Base-by-base conservation (phyloP, 2,329 filamentous ascomycete genomes). In the Ilyonectria sp. region DNA sequence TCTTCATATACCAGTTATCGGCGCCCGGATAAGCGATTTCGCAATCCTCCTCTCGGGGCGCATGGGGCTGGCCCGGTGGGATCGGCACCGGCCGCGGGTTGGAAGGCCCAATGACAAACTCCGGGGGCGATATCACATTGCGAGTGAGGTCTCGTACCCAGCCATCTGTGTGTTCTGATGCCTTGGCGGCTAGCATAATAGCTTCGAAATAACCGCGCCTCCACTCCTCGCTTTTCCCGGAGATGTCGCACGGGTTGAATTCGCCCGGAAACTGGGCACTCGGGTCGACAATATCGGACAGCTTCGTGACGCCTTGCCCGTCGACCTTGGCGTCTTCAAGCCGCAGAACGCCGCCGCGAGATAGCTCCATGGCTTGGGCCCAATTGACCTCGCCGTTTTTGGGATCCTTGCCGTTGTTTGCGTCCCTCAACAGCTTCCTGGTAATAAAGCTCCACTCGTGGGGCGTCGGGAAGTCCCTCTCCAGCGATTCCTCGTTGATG, bases 191-290 rank as follows among this genome's bases (percentile, higher is more conserved):
- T 11, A 92, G 87, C 89, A 98, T 93, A 53, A 98, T 82, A 3
- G 91, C 87, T 75, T 97, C 90, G 76, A 92, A 94, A 81, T 98
- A 98, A 1, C 94, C 94, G 62, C 93, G 86, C 74, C 92, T 86
- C 95, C 95, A 98, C 56, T 92, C 86, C 80, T 97, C 94, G 69
- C 90, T 92, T 83, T 94, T 97, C 7, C 82, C 86, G 1, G 89
- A 89, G 63, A 96, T 84, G 77, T 97, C 93, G 71, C 89, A 90
- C 0, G 89, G 85, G 65, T 90, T 86, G 33, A 83, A 79, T 53
- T 95, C 78, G 0, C 88, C 92, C 19, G 88, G 86, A 0, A 94
- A 93, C 74, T 97, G 94, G 6, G 88, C 83, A 1, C 83, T 80
- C 0, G 86, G 84, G 73, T 96, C 87, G 71, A 96, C 92, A 44